Evolutionary conservation across 2,329 filamentous ascomycete species (phyloP), one percentile per base, ranked within the genome.

Genomic region (Penicillium sp.): DNA sequence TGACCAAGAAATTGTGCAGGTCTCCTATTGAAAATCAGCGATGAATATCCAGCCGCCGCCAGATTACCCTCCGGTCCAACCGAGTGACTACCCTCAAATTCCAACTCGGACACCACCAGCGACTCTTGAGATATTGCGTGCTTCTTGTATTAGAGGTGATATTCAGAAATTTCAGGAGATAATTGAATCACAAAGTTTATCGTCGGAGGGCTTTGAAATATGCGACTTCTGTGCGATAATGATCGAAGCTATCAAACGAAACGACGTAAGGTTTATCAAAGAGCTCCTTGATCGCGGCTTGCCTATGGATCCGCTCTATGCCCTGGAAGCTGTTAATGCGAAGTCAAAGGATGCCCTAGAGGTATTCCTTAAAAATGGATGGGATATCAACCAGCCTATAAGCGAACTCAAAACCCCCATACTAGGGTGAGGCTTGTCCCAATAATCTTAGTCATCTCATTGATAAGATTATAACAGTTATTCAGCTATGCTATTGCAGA

Each of bases 321-420:
- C 60, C 6, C 58, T 55, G 19, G 52, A 64, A 58, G 64, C 67
- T 6, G 33, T 63, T 2, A 58, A 58, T 40, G 40, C 37, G 6
- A 64, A 65, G 25, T 52, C 6, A 28, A 69, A 64, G 38, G 35
- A 62, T 55, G 42, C 52, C 25, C 56, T 67, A 5, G 37, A 58
- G 33, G 43, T 55, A 38, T 65, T 65, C 25, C 45, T 68, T 49
- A 7, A 64, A 45, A 58, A 65, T 40, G 61, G 66, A 16, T 71
- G 56, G 65, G 52, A 70, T 65, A 69, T 71, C 28, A 70, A 71
- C 48, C 40, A 66, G 48, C 63, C 62, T 2, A 65, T 64, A 13
- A 62, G 63, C 60, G 56, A 62, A 33, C 61, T 65, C 25, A 52
- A 64, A 48, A 61, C 65, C 59, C 67, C 65, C 6, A 16, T 66